Conservation (phyloP, 345 rosid genomes). For the Camelina neglecta region DNA sequence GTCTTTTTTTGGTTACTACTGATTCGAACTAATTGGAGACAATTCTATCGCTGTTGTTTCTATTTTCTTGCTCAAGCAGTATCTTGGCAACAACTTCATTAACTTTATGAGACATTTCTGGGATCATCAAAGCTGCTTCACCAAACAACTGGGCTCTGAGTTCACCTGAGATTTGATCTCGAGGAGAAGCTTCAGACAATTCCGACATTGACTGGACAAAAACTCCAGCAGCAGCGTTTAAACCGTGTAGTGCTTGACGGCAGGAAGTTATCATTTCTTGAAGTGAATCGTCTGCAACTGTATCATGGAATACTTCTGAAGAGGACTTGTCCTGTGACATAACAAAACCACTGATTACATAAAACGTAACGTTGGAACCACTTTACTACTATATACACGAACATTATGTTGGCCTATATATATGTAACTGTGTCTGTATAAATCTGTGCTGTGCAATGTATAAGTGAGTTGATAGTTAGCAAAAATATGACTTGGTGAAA, state of each 20-base stretch:
- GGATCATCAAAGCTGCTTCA: conserved; percentile 57
- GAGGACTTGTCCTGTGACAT: conserved; percentile 39
- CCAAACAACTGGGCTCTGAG: conserved; percentile 46
- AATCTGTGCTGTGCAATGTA: not conserved
- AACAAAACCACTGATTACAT: conserved; percentile 1
- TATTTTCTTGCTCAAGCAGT: conserved; percentile 31
- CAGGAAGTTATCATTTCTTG: conserved; percentile 54
- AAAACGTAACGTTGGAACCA: not conserved
- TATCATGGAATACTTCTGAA: conserved; percentile 28
- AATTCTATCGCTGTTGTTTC: conserved; percentile 10
- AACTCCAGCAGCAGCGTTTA: conserved; percentile 54
- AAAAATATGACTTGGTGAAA: conserved; percentile 33
- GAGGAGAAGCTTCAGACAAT: conserved; percentile 41
- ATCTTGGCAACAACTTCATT: conserved; percentile 49
- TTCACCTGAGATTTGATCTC: conserved; percentile 48
- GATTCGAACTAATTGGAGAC: conserved; percentile 7
- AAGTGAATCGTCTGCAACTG: conserved; percentile 29
- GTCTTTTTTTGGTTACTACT: not conserved
- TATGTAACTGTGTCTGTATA: not conserved
- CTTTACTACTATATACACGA: not conserved
- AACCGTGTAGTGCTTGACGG: conserved; percentile 54
- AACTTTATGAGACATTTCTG: conserved; percentile 56
- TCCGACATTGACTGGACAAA: conserved; percentile 51
- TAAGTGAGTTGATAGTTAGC: not conserved
- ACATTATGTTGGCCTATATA: conserved; percentile 1